Base-by-base conservation (phyloP, 2,329 filamentous ascomycete genomes). In the Cladosporium sp. region DNA sequence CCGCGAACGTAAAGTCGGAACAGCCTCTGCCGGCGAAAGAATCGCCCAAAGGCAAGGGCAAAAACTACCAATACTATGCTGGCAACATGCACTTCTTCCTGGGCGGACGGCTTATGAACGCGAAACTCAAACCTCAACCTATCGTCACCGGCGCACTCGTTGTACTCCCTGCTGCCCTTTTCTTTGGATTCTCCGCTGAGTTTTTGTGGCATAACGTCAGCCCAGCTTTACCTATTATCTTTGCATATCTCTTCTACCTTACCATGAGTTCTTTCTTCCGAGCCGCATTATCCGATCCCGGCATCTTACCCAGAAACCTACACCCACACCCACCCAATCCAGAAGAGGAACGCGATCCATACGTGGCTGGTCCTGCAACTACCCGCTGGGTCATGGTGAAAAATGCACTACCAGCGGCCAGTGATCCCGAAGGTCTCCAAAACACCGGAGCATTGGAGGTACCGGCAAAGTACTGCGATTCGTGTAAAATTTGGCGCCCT, bases 391-490 rank as follows among this genome's bases (percentile, higher is more conserved):
- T 90, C 7, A 85, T 96, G 78, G 89, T 97, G 66, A 69, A 70
- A 57, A 60, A 42, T 55, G 59, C 50, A 40, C 57, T 55, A 37
- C 42, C 60, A 6, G 59, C 59, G 8, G 57, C 60, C 7, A 37
- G 52, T 30, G 55, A 58, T 20, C 55, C 61, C 4, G 63, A 65
- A 43, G 63, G 60, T 14, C 50, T 59, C 38, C 60, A 62, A n/a
- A 55, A 50, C 89, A 59, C 51, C 8, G 51, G 57, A 14, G 92
- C 92, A 5, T 97, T 99, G 90, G 94, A 99, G 72, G 92, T 99
- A 1, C 94, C 94, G 0, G 92, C 93, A 61, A 97, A 99, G 76
- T 97, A 96, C 76, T 99, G 94, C 83, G 93, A 92, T 72, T 96
- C 92, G 17, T 99, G 94, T 80, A 92, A 92, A 69, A 92, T 99